Evolutionary conservation across 495 filamentous ascomycete genomes (phyloP).

Genomic region (Stereocaulon alpinum): DNA sequence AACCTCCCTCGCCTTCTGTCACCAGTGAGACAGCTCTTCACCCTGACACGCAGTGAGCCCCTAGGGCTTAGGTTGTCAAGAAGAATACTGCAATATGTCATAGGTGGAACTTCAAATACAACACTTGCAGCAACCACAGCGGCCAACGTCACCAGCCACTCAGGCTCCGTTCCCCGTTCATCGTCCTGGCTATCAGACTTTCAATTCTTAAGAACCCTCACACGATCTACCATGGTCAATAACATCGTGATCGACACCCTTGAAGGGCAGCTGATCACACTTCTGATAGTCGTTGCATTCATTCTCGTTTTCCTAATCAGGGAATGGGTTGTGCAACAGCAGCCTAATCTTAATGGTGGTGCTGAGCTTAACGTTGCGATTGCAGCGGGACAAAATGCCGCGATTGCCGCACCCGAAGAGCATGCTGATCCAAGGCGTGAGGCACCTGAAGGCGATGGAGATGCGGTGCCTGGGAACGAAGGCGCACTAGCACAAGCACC

Average conservation of each 20-base stretch:
- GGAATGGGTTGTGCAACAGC: slow-evolving; percentile 97
- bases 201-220: slow-evolving; percentile 59
- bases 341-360: slow-evolving; percentile 53
- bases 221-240: slow-evolving; percentile 63
- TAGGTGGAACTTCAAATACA: neutral
- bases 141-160: slow-evolving; percentile 5
- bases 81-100: slow-evolving; percentile 19
- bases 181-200: slow-evolving; percentile 61
- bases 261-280: slow-evolving; percentile 87
- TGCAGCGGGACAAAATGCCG: slow-evolving; percentile 4
- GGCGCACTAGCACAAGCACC: slow-evolving; percentile 3
- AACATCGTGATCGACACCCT: slow-evolving; percentile 69
- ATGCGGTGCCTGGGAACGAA: slow-evolving; percentile 8
- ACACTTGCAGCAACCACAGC: neutral
- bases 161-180: slow-evolving; percentile 10
- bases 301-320: slow-evolving; percentile 92
- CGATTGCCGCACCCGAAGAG: neutral
- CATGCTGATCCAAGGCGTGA: slow-evolving; percentile 21
- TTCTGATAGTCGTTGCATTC: slow-evolving; percentile 81
- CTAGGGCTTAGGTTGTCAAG: slow-evolving; percentile 39
- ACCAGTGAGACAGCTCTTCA: slow-evolving; percentile 35
- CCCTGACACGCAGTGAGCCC: slow-evolving; percentile 38
- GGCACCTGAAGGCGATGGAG: slow-evolving; percentile 18
- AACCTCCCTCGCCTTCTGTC: slow-evolving; percentile 26
- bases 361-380: slow-evolving; percentile 41